Conservation (phyloP, 495 filamentous ascomycete species). For the Aspergillus bertholletiae region DNA sequence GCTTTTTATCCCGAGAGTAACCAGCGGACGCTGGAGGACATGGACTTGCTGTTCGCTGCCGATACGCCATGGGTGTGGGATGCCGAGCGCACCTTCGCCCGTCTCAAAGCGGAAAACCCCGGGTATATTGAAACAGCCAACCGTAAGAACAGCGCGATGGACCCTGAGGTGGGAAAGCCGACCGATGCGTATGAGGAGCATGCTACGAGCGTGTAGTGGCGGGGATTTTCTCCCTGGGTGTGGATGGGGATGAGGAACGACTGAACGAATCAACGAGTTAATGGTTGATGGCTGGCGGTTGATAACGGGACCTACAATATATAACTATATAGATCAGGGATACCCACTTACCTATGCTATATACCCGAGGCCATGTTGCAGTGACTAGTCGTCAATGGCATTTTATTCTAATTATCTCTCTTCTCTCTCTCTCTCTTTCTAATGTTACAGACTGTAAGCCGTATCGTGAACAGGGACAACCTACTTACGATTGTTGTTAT, state of each 20-base stretch:
- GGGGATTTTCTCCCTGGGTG: background rate
- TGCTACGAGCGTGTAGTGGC: background rate
- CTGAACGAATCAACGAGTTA: background rate
- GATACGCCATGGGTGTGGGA: slow-evolving; percentile 61
- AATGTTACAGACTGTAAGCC: too few relatives aligned
- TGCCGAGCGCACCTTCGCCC: slow-evolving; percentile 55
- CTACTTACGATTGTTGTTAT: too few relatives aligned
- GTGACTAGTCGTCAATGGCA: too few relatives aligned
- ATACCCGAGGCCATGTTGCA: too few relatives aligned
- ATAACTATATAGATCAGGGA: too few relatives aligned
- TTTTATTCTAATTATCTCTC: too few relatives aligned
- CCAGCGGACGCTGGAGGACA: slow-evolving; percentile 66
- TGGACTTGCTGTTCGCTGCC: slow-evolving; percentile 63
- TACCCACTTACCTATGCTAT: too few relatives aligned
- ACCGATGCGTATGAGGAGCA: slow-evolving; percentile 3
- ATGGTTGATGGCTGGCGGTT: too few relatives aligned
- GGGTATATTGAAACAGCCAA: slow-evolving; percentile 41
- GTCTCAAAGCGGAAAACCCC: slow-evolving; percentile 52
- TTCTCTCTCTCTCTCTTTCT: too few relatives aligned
- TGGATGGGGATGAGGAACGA: background rate
- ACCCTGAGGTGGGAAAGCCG: slow-evolving; percentile 40
- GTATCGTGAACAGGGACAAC: too few relatives aligned
- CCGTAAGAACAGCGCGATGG: slow-evolving; percentile 45
- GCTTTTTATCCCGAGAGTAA: slow-evolving; percentile 67
- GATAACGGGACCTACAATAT: background rate